Conservation (phyloP, 306 rosid genomes). For the Pyrus betulifolia region DNA sequence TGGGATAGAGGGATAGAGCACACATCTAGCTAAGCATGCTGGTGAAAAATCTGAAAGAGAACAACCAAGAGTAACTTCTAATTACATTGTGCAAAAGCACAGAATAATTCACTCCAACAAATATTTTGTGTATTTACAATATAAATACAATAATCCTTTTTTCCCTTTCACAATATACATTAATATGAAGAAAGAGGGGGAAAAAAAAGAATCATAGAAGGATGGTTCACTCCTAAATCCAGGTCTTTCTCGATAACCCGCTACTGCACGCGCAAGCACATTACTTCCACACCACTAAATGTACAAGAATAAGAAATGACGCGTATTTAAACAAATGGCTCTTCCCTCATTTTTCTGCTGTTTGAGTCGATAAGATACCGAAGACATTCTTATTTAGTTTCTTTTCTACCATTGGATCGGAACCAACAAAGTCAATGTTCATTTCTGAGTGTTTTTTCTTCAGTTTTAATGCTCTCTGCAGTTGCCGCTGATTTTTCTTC, state of each 20-base stretch:
- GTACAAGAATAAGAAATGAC: constrained; percentile 15
- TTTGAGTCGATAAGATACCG: constrained; percentile 14
- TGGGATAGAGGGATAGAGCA: no score
- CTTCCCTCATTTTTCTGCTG: constrained; percentile 21
- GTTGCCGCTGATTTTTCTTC: constrained; percentile 29
- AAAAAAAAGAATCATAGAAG: constrained; percentile 1
- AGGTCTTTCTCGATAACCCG: constrained; percentile 15
- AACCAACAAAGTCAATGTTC: constrained; percentile 12
- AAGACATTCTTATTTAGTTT: constrained; percentile 17
- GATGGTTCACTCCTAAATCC: constrained; percentile 14
- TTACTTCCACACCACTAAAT: constrained; percentile 36
- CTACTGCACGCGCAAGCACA: constrained; percentile 14
- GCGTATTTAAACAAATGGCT: constrained; percentile 15
- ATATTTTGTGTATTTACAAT: constrained; percentile 14
- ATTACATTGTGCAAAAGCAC: not conserved
- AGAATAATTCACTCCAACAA: constrained; percentile 5
- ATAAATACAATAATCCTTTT: constrained; percentile 4
- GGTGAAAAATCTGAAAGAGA: not conserved
- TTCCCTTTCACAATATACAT: constrained; percentile 10
- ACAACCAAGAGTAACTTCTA: not conserved
- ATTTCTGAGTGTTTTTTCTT: constrained; percentile 24
- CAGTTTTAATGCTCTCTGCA: constrained; percentile 33
- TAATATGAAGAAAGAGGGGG: not conserved
- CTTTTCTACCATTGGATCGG: constrained; percentile 11
- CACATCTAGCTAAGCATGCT: not conserved